phyloP scores from a whole-genome alignment of 768 basidiomycete species.

The Pulveroboletus sp. region DNA sequence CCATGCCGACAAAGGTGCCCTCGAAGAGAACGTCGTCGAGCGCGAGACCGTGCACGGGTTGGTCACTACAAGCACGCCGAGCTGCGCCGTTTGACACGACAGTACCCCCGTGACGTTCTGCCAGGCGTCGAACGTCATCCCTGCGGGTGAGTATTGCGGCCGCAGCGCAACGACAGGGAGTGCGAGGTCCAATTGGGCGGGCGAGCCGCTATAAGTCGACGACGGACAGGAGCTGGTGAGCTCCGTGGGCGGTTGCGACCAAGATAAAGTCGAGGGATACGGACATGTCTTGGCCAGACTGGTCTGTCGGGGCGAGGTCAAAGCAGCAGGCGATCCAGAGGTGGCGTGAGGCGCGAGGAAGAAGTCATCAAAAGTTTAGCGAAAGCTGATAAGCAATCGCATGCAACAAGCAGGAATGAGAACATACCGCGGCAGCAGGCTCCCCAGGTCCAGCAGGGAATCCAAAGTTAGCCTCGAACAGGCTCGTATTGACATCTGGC shows the following conservation, averaged over 20 bases:
- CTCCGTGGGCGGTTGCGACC: conserved; percentile 14
- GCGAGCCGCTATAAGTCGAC: conserved; percentile 43
- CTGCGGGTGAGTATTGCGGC: conserved; percentile 15
- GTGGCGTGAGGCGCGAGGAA: conserved; percentile 22
- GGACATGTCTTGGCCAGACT: conserved; percentile 14
- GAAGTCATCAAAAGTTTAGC: conserved; percentile 21
- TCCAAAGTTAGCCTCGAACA: no score
- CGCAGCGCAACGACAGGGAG: conserved; percentile 28
- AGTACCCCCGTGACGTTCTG: no score
- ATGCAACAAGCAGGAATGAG: neutral
- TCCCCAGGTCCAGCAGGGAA: no score
- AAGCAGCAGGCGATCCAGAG: conserved; percentile 9
- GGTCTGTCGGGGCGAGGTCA: conserved; percentile 27
- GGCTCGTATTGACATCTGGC: conserved; percentile 47
- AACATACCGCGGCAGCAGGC: no score
- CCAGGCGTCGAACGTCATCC: conserved; percentile 20
- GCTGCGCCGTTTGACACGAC: no score
- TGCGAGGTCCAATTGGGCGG: conserved; percentile 29
- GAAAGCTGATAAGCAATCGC: neutral
- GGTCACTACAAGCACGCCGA: no score
- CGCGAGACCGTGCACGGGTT: no score
- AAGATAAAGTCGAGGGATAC: conserved; percentile 13
- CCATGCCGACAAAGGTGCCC: no score
- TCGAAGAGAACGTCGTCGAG: no score
- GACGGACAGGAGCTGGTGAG: conserved; percentile 34